Base-by-base conservation (phyloP, 1,139 yeast species). In the Suhomyces choctaworum region DNA sequence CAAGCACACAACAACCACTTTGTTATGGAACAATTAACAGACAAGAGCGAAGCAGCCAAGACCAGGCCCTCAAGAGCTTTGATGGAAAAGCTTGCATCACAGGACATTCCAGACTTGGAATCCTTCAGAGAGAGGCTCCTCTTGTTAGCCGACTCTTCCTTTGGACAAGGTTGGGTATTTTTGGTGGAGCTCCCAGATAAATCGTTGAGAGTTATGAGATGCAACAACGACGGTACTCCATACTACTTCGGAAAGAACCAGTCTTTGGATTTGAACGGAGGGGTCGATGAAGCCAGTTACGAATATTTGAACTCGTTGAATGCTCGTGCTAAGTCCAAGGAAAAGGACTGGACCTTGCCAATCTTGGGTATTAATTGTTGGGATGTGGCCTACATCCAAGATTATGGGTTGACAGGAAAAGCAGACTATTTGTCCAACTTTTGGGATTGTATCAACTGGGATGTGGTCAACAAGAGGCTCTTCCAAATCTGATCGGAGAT, bases 1-100 rank as follows among this genome's bases (percentile, higher is more conserved):
- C 96, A 86, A 58, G 82, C 90, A 2, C 95, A 86, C 64, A 90
- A 89, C 65, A 92, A 92, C 66, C 98, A 92, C 63, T 72, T 92
- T 40, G 88, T 85, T 51, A 80, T 89, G 56, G 81, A 84, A 57
- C 85, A 86, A 52, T 70, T 90, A 40, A 48, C 64, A 16, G 51
- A 60, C 43, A 55, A 52, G 41, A 40, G 54, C 7, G 59, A 50
- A 33, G 72, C 73, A 3, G 45, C 51, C 16, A 48, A 53, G 17
- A 64, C 75, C 9, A 57, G 57, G 44, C 82, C 82, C 8, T 73
- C 80, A 11, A 66, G 78, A 52, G 56, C 63, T 9, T 60, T 78
- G 31, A 52, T 70, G 52, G 70, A 70, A 35, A 70, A 72, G 43
- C 60, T 66, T 40, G 56, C 63, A 19, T 61, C 61, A 43, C 56